Evolutionary conservation across 176 grass and related monocot genomes (phyloP).

Genomic region (Chloris gayana): DNA sequence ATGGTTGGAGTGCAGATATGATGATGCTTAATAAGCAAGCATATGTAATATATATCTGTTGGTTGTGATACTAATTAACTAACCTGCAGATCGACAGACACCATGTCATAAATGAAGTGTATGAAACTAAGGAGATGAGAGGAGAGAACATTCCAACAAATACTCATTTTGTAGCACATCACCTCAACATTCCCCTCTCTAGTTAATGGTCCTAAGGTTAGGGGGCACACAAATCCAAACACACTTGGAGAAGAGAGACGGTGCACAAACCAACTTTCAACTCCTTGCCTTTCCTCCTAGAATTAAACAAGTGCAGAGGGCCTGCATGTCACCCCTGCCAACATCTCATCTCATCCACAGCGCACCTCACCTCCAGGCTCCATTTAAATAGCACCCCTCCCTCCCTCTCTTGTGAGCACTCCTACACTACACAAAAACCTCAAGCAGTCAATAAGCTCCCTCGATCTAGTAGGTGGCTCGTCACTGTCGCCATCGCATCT

Average conservation of each 20-base stretch:
- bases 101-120: conserved; percentile 40
- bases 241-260: conserved; percentile 34
- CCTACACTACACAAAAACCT: conserved; percentile 36
- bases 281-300: conserved; percentile 37
- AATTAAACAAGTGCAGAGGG: conserved; percentile 55
- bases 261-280: conserved; percentile 32
- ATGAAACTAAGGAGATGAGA: conserved; percentile 35
- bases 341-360: conserved; percentile 56
- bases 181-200: conserved; percentile 46
- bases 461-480: conserved; percentile 18
- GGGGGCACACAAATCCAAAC: conserved; percentile 63
- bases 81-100: background rate
- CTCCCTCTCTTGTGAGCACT: conserved; percentile 39
- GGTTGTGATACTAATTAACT: background rate
- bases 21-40: background rate
- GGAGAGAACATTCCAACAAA: conserved; percentile 52
- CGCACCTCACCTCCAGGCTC: conserved; percentile 28
- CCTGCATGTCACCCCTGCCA: conserved; percentile 44
- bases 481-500: background rate
- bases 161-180: conserved; percentile 25
- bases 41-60: conserved; percentile 14
- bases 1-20: background rate
- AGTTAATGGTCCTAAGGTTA: conserved; percentile 38
- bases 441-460: conserved; percentile 9
- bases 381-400: conserved; percentile 64